Conservation (phyloP, 345 rosid genomes). For the Erodium maritimum region DNA sequence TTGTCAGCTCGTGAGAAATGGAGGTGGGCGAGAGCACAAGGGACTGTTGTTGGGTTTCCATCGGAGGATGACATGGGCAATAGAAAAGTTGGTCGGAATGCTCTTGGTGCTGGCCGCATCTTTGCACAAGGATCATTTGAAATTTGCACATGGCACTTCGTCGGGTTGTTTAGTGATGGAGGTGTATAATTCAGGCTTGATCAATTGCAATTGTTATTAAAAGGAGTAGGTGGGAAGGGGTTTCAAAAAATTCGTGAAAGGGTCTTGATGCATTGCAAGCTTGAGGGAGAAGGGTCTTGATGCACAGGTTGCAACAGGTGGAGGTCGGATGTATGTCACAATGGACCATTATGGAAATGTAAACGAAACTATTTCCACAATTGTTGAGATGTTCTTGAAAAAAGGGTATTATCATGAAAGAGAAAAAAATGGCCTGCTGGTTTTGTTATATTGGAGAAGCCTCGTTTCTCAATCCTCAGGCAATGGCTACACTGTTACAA, state of each 20-base stretch:
- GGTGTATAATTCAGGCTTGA: constrained; percentile 80
- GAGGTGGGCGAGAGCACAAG: constrained; percentile 72
- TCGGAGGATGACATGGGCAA: constrained; percentile 88
- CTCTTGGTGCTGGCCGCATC: constrained; percentile 84
- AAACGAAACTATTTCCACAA: too few relatives aligned
- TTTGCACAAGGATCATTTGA: constrained; percentile 64
- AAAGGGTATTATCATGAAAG: too few relatives aligned
- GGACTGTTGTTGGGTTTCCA: constrained; percentile 69
- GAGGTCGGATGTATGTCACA: constrained; percentile 82
- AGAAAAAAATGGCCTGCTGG: too few relatives aligned
- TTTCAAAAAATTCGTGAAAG: constrained; percentile 73
- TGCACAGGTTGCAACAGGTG: constrained; percentile 78
- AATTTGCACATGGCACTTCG: constrained; percentile 49
- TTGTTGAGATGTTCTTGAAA: too few relatives aligned
- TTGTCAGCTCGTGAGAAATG: constrained; percentile 59
- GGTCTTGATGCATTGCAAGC: constrained; percentile 86
- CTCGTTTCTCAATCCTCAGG: too few relatives aligned
- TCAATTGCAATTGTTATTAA: constrained; percentile 59
- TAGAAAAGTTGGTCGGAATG: constrained; percentile 86
- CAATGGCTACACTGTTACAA: too few relatives aligned
- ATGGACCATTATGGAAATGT: constrained; percentile 83
- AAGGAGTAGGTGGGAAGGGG: constrained; percentile 60
- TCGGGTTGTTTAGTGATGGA: constrained; percentile 77
- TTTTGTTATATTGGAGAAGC: too few relatives aligned
- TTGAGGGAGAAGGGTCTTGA: constrained; percentile 63